Conservation (phyloP, 139 green algal species). For the Spirogloea muscicola region DNA sequence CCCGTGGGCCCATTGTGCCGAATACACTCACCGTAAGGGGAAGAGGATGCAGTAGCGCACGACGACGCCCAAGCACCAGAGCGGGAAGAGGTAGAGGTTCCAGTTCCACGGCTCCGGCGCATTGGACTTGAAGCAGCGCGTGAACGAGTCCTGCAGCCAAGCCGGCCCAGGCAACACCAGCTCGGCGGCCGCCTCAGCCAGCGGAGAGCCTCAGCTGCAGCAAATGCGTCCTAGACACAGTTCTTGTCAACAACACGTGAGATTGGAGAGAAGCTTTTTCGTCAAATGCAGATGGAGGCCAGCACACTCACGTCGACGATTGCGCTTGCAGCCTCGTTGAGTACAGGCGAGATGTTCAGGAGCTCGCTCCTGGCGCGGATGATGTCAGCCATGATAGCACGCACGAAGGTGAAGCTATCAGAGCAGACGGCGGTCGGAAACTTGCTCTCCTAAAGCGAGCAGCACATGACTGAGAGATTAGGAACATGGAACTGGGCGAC, state of each 20-base stretch:
- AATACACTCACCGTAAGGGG: conserved; percentile 70
- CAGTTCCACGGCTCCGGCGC: conserved; percentile 90
- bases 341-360: conserved; percentile 25
- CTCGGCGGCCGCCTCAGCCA: background rate
- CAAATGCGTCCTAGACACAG: background rate
- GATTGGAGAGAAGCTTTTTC: background rate
- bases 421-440: too few species aligned
- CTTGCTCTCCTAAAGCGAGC: too few species aligned
- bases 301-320: conserved; percentile 42
- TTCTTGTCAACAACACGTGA: background rate
- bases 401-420: too few species aligned
- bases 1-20: too few species aligned
- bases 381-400: too few species aligned
- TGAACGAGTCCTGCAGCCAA: conserved; percentile 92
- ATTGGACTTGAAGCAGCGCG: conserved; percentile 80
- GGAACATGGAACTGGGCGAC: too few species aligned
- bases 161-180: conserved; percentile 16
- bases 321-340: conserved; percentile 36
- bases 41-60: conserved; percentile 76
- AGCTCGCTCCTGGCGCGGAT: conserved; percentile 44
- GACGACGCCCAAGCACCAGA: conserved; percentile 75
- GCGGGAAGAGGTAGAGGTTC: conserved; percentile 93
- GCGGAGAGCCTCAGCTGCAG: background rate
- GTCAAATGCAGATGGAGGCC: conserved; percentile 1
- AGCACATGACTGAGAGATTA: too few species aligned